Percentiles rank a stretch among this genome's conserved stretches.
Evolutionary conservation across 257 asterid species (phyloP).

Genomic region (Nicotiana tomentosiformis): DNA sequence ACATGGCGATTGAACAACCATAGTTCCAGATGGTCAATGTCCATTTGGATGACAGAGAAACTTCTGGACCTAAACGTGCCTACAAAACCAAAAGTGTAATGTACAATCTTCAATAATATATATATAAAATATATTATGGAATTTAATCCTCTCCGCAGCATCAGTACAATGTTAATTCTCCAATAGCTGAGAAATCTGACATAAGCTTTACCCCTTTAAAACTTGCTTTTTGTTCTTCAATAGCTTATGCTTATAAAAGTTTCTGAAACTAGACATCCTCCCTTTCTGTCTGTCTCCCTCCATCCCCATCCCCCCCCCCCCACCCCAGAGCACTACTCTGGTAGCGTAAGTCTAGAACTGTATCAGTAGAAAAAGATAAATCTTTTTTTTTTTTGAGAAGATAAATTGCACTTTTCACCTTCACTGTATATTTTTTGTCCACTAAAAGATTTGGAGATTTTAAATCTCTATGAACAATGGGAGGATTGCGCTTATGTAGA

Average conservation of each 20-base stretch:
- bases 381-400: too few relatives aligned
- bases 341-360: background rate
- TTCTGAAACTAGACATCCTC: background rate
- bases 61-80: background rate
- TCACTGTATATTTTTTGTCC: constrained; percentile 90
- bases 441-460: constrained; percentile 95
- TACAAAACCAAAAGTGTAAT: background rate
- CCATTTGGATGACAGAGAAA: background rate
- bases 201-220: background rate
- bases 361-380: background rate
- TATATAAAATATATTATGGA: background rate
- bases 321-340: background rate
- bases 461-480: constrained; percentile 87
- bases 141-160: background rate
- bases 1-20: background rate
- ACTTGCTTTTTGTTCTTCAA: background rate
- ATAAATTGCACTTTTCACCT: constrained; percentile 35
- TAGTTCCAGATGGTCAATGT: background rate
- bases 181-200: background rate
- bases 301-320: too few relatives aligned
- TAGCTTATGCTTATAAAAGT: background rate
- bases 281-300: background rate
- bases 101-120: background rate
- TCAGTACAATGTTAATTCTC: background rate
- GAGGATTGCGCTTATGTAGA: constrained; percentile 89